These are phyloP conservation scores for Paxillus ammoniavirescens DNA, from an alignment of 768 basidiomycete genomes.

Conservation along the genomic window DNA sequence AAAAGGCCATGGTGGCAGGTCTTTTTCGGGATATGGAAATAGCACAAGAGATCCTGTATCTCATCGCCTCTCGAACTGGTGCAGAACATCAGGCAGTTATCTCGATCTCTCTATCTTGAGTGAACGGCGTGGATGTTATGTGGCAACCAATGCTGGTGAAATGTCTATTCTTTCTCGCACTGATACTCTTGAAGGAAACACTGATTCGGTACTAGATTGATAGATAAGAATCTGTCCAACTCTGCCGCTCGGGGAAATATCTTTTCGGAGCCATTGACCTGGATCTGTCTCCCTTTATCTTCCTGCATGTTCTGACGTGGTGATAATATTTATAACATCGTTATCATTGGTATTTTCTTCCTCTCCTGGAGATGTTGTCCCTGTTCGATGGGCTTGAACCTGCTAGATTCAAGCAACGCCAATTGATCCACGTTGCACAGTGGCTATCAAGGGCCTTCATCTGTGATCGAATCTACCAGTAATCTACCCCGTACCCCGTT, in stretches of 20 bases:
- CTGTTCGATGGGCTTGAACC: no score
- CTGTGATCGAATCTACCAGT: background rate
- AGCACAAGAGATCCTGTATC: background rate
- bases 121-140: background rate
- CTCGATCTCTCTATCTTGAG: background rate
- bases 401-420: background rate
- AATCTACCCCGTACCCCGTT: background rate
- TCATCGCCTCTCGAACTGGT: background rate
- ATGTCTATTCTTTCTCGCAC: background rate
- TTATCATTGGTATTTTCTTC: background rate
- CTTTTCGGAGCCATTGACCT: background rate
- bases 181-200: background rate
- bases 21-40: conserved; percentile 70
- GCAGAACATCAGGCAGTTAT: background rate
- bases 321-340: background rate
- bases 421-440: background rate
- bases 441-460: background rate
- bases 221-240: background rate
- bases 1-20: conserved; percentile 82
- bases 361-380: no score
- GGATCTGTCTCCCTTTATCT: background rate
- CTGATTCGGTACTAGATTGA: background rate
- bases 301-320: no score
- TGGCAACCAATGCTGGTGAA: background rate
- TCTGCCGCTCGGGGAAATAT: background rate